phyloP scores from a whole-genome alignment of 2,329 filamentous ascomycete species.

The Ophiostoma himal-ulmi region DNA sequence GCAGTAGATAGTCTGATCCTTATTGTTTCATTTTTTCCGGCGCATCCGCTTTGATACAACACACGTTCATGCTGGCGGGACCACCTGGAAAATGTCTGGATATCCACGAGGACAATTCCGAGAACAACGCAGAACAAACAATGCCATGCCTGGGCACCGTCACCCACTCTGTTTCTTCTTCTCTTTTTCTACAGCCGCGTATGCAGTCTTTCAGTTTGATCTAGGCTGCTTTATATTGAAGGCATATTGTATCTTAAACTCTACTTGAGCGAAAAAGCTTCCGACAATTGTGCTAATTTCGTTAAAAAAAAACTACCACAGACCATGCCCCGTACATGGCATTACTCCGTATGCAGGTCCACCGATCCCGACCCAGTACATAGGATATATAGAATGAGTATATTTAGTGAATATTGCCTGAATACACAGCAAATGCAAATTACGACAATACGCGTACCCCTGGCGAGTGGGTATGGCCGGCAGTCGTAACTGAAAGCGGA shows the following conservation, averaged over 20 bases:
- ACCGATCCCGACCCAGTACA: not conserved
- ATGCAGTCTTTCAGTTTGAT: not conserved
- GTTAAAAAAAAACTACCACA: not conserved
- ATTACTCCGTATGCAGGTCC: constrained; percentile 10
- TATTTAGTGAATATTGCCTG: not conserved
- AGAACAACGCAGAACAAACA: not conserved
- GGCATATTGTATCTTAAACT: not conserved
- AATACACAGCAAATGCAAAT: not conserved
- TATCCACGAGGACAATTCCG: not conserved
- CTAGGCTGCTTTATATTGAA: not conserved
- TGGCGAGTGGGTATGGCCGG: not conserved
- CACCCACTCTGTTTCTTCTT: not conserved
- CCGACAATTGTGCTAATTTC: not conserved
- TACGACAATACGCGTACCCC: not conserved
- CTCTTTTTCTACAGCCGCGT: constrained; percentile 1
- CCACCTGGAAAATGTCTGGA: not conserved
- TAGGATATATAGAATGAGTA: not conserved
- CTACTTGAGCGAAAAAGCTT: not conserved
- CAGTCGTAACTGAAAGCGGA: not conserved
- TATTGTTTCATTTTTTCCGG: not conserved
- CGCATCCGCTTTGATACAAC: not conserved
- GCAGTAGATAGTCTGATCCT: too few relatives aligned
- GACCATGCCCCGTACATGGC: not conserved
- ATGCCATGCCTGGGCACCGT: constrained; percentile 1
- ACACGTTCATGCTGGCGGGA: not conserved